Evolutionary conservation across 495 filamentous ascomycete genomes (phyloP), one percentile per base, ranked within the genome.

Genomic region (Penicillium maclennaniae): DNA sequence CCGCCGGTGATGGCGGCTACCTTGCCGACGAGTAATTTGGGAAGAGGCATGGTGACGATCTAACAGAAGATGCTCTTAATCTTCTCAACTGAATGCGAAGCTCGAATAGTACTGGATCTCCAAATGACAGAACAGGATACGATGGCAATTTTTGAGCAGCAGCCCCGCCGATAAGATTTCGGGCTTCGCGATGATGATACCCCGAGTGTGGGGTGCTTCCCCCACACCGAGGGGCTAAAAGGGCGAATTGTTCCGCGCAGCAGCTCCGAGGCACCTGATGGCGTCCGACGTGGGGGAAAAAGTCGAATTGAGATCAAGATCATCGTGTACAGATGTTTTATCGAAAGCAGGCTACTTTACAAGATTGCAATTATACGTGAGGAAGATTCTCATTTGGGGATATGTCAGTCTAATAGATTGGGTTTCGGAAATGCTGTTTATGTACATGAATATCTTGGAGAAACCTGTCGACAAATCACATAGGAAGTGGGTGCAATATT

Each of bases 1-100:
- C 82, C 83, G 48, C 86, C 86, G 0, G 86, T 88, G 53, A 89
- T 82, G 58, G 85, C 82, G 54, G 83, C 84, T 6, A 79, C 81
- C 58, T 87, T 88, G 66, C 75, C 76, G 7, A 71, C 68, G 38
- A 92, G 78, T 56, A 88, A 74, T 62, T 79, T 76, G 6, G 68
- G 68, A 15, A 63, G 54, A 62, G 63, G 47, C 72, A 74, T 73
- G 55, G 39, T 54, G 44, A 36, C 28, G 39, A 19, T 43, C 17
- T 10, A 6, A 25, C n/a, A n/a, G n/a, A n/a, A n/a, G n/a, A n/a
- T n/a, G n/a, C n/a, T n/a, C n/a, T n/a, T 39, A 3, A 36, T 26
- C 37, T 8, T 34, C 6, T n/a, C n/a, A 27, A 12, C 12, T n/a
- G n/a, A 27, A 14, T 2, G 16, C 21, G 20, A 20, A n/a, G 26